Evolutionary conservation across 192 early-diverging fungal species (phyloP), one percentile per base, ranked within the genome.

Genomic region (Phlyctochytrium bullatum): DNA sequence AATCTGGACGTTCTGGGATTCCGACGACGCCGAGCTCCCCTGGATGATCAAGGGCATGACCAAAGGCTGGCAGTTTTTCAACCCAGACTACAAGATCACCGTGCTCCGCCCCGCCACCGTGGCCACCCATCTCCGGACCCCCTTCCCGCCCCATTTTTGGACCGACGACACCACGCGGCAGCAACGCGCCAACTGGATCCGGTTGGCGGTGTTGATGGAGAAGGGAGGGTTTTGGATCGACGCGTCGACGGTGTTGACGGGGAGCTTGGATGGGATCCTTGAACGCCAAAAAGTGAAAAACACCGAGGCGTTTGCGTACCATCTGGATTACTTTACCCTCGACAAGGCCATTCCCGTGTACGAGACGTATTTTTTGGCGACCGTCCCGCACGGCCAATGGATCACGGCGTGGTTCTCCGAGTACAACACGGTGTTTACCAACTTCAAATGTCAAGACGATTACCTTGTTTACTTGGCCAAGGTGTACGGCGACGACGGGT

Each of bases 161-260:
- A 47, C 6, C 40, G 10, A 6, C 20, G 6, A 6, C 10, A 47
- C 40, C 10, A 47, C 40, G 20, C 6, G 20, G 40, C 40, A 47
- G 40, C 40, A 47, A 47, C 6, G 24, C 6, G 56, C 56, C 6
- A 29, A 58, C 56, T 58, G 56, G 56, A 58, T 58, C 28, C 56
- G 56, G 12, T 29, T 58, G 56, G 24, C 6, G 6, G 56, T 58
- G 6, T 29, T 58, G 23, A 58, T 14, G 12, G 56, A 6, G 24
- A 6, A 58, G 6, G 56, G 40, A n/a, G 56, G 56, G 4, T 58
- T 25, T 29, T 58, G 56, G 56, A 29, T 58, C 56, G 56, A 58
- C 24, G 56, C 56, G 6, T 58, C 56, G 24, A 25, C 28, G 12
- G 28, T 58, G 4, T 14, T 58, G 12, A 58, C 56, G 6, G 28